Percentiles rank a stretch among this genome's conserved stretches.
phyloP scores from a whole-genome alignment of 805 yeast genomes.

The Yarrowia porcina region DNA sequence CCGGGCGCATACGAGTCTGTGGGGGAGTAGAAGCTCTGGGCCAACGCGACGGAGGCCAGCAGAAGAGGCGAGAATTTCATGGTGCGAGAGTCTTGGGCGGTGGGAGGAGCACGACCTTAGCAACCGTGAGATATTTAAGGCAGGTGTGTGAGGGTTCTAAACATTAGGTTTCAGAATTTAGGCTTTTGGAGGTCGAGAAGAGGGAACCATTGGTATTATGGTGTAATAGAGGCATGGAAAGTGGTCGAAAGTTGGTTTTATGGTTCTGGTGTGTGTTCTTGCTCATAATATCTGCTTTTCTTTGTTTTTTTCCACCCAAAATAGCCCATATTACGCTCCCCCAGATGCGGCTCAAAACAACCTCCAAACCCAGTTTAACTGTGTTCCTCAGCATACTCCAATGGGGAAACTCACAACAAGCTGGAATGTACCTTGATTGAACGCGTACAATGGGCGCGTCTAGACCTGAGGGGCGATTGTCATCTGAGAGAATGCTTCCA shows the following conservation, averaged over 20 bases:
- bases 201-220: no score
- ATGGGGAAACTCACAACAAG: conserved; percentile 18
- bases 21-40: conserved; percentile 34
- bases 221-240: no score
- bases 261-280: no score
- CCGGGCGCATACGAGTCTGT: conserved; percentile 49
- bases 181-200: neutral
- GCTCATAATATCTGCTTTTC: no score
- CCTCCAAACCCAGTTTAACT: neutral
- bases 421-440: neutral
- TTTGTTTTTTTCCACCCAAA: neutral
- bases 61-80: conserved; percentile 9
- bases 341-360: neutral
- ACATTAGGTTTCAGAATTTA: no score
- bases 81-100: no score
- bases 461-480: no score
- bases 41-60: conserved; percentile 6
- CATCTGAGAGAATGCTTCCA: no score
- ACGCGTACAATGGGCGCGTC: neutral
- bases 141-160: neutral
- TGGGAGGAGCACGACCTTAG: no score
- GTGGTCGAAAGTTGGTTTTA: no score
- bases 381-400: neutral
- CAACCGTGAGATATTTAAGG: conserved; percentile 20
- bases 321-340: no score